A percentile compares a stretch with the other conserved stretches of the same genome.
phyloP scores from a whole-genome alignment of 345 rosid species.

The Citrus australasica region DNA sequence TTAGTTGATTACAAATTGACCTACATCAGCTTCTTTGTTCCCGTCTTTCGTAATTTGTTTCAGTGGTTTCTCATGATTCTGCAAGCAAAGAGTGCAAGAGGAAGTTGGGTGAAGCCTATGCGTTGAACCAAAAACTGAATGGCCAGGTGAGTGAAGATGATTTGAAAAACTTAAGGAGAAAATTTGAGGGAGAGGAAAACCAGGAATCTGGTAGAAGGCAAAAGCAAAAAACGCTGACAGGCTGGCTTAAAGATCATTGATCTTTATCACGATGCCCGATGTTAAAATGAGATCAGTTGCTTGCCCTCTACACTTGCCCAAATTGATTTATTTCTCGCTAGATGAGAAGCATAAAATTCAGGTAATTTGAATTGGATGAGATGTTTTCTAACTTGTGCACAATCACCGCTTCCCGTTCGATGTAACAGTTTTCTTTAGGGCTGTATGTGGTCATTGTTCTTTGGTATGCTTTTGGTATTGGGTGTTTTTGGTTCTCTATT shows the following conservation, averaged over 20 bases:
- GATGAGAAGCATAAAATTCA: neutral
- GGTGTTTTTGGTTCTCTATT: neutral
- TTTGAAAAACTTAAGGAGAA: constrained; percentile 51
- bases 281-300: neutral
- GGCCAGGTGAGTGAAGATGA: constrained; percentile 63
- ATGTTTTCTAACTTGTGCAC: neutral
- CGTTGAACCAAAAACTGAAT: constrained; percentile 49
- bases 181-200: constrained; percentile 41
- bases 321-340: neutral
- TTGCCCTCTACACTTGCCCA: neutral
- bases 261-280: neutral
- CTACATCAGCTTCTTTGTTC: neutral
- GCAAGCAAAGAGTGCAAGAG: constrained; percentile 88
- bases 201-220: constrained; percentile 36
- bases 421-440: neutral
- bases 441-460: neutral
- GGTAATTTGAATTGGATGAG: neutral
- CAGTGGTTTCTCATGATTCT: constrained; percentile 80
- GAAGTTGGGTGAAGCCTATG: constrained; percentile 77
- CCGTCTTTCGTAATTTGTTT: constrained; percentile 4
- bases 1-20: neutral
- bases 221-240: constrained; percentile 26
- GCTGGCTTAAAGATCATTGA: neutral
- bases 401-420: neutral
- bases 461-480: neutral